Conservation (phyloP, 352 stramenopile species). For the Phytophthora hybrid region DNA sequence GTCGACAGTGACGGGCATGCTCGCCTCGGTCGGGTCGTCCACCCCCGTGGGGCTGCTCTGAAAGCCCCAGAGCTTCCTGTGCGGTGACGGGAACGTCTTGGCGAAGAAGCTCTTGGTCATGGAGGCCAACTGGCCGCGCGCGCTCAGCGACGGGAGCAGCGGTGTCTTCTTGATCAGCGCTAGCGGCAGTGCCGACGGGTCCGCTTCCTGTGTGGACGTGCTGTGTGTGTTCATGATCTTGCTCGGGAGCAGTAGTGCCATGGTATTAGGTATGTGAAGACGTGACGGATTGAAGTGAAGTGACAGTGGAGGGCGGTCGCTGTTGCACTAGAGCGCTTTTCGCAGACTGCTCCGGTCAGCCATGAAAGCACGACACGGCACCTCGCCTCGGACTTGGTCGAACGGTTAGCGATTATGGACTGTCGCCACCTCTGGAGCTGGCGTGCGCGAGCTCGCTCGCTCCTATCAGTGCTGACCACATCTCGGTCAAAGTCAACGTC, state of each 20-base stretch:
- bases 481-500: not conserved
- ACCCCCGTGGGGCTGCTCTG: conserved; percentile 43
- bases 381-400: not conserved
- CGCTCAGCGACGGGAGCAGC: conserved; percentile 39
- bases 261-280: not conserved
- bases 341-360: conserved; percentile 27
- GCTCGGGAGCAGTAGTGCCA: conserved; percentile 15
- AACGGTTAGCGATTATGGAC: conserved; percentile 21
- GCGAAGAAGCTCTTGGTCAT: conserved; percentile 50
- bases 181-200: conserved; percentile 32
- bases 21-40: conserved; percentile 34
- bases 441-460: conserved; percentile 17
- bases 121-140: conserved; percentile 29
- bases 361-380: conserved; percentile 4
- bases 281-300: conserved; percentile 8
- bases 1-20: not conserved
- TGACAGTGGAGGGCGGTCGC: conserved; percentile 8
- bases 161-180: conserved; percentile 38
- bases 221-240: conserved; percentile 15
- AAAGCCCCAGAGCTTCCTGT: conserved; percentile 36
- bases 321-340: conserved; percentile 36
- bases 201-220: not conserved
- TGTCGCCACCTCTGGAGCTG: conserved; percentile 26
- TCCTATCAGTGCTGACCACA: conserved; percentile 34
- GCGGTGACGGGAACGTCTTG: conserved; percentile 42